A percentile compares a stretch with the other conserved stretches of the same genome.
Evolutionary conservation across 1,284 basidiomycete species (phyloP).

Genomic region (Trichosporon sp.): DNA sequence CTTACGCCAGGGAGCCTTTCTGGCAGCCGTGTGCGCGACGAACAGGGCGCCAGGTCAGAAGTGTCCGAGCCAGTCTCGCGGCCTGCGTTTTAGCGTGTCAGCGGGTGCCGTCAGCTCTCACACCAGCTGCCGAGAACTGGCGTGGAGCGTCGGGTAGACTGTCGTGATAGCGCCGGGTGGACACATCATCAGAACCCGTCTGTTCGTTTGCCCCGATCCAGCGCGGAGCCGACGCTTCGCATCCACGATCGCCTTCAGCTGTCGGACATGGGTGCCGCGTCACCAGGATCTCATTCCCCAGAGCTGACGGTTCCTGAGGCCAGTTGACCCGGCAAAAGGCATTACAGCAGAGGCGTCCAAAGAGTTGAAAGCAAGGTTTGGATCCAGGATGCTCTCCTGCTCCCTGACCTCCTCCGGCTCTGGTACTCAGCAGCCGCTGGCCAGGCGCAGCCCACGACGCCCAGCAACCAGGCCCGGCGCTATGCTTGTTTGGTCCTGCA

Average conservation of each 20-base stretch:
- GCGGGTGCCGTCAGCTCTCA: not conserved
- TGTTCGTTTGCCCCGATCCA: not conserved
- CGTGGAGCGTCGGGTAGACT: not conserved
- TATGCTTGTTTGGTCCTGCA: conserved; percentile 18
- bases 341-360: not conserved
- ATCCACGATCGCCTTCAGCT: not conserved
- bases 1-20: not conserved
- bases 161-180: not conserved
- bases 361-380: not conserved
- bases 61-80: not conserved
- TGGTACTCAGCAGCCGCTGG: not conserved
- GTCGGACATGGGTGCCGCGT: not conserved
- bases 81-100: not conserved
- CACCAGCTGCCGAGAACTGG: not conserved
- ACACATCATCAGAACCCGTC: not conserved
- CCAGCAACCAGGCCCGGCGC: conserved; percentile 9
- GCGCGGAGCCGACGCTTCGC: not conserved
- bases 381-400: not conserved
- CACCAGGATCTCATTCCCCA: not conserved
- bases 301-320: not conserved
- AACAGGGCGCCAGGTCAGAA: not conserved
- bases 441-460: not conserved
- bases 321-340: not conserved
- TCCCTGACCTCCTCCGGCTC: not conserved
- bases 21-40: not conserved